Evolutionary conservation across 1,139 yeast genomes (phyloP).

Genomic region (Geotrichum macrosporum): DNA sequence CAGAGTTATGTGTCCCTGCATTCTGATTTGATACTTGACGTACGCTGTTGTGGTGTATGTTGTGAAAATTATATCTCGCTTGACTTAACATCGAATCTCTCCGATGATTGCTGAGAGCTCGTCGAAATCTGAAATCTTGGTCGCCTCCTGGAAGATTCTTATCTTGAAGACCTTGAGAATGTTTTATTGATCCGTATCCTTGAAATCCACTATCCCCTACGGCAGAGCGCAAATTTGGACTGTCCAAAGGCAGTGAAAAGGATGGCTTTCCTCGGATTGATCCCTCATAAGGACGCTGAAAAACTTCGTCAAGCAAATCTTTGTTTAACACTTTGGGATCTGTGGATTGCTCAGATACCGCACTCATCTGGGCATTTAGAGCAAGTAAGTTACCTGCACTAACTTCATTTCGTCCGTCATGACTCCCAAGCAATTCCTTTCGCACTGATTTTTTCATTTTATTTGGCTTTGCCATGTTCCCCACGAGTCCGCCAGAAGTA

Average conservation of each 20-base stretch:
- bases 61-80: conserved; percentile 7
- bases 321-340: conserved; percentile 30
- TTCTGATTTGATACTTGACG: no score
- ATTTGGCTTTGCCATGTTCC: no score
- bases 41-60: background rate
- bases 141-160: background rate
- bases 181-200: conserved; percentile 4
- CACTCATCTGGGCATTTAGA: conserved; percentile 6
- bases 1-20: background rate
- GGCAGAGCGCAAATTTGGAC: background rate
- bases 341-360: conserved; percentile 1
- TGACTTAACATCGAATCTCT: conserved; percentile 5
- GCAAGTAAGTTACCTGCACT: conserved; percentile 4
- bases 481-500: no score
- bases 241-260: background rate
- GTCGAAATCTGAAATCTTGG: conserved; percentile 1
- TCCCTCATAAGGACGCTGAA: conserved; percentile 34
- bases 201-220: background rate
- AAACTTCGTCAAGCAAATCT: conserved; percentile 34
- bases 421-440: background rate
- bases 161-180: conserved; percentile 1
- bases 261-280: conserved; percentile 17
- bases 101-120: background rate
- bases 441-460: background rate
- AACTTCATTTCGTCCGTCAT: background rate